Evolutionary conservation across 2,329 filamentous ascomycete species (phyloP).

Genomic region (Aspergillus neotritici): DNA sequence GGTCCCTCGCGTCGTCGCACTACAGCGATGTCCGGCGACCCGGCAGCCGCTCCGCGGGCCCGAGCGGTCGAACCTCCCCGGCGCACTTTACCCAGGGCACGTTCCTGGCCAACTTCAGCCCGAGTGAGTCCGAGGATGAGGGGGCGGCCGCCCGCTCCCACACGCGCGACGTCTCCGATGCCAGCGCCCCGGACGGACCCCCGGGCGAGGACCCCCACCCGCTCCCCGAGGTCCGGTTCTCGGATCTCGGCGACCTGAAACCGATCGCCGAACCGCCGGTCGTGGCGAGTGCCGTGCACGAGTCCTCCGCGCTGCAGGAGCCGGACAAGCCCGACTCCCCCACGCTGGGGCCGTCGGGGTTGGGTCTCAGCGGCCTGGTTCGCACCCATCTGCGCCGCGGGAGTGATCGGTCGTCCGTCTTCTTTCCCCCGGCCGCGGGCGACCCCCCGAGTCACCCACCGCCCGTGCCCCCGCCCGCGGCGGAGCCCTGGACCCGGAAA

Average conservation of each 20-base stretch:
- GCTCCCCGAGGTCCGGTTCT: conserved; percentile 33
- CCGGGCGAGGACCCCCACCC: conserved; percentile 23
- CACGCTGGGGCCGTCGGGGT: conserved; percentile 60
- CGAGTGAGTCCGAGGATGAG: conserved; percentile 37
- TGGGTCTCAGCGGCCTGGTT: conserved; percentile 73
- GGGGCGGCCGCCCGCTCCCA: conserved; percentile 27
- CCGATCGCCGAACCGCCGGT: conserved; percentile 34
- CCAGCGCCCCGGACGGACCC: conserved; percentile 22
- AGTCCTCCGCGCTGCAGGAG: conserved; percentile 4
- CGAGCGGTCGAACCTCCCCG: conserved; percentile 29
- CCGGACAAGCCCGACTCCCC: conserved; percentile 60
- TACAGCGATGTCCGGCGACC: conserved; percentile 29
- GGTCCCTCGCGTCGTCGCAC: conserved; percentile 32
- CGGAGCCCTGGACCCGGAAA: conserved; percentile 11
- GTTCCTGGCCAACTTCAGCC: conserved; percentile 33
- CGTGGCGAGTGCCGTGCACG: conserved; percentile 8
- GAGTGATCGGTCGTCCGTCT: conserved; percentile 77
- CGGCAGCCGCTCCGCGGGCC: conserved; percentile 18
- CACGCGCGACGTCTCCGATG: conserved; percentile 29
- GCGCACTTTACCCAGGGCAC: conserved; percentile 19
- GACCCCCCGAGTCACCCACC: conserved; percentile 24
- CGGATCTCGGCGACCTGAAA: conserved; percentile 36
- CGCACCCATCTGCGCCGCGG: conserved; percentile 75
- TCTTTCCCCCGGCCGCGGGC: conserved; percentile 47
- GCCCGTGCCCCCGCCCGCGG: conserved; percentile 15